Conservation (phyloP, 2,329 filamentous ascomycete species). For the Lasiodiplodia hormozganensis region DNA sequence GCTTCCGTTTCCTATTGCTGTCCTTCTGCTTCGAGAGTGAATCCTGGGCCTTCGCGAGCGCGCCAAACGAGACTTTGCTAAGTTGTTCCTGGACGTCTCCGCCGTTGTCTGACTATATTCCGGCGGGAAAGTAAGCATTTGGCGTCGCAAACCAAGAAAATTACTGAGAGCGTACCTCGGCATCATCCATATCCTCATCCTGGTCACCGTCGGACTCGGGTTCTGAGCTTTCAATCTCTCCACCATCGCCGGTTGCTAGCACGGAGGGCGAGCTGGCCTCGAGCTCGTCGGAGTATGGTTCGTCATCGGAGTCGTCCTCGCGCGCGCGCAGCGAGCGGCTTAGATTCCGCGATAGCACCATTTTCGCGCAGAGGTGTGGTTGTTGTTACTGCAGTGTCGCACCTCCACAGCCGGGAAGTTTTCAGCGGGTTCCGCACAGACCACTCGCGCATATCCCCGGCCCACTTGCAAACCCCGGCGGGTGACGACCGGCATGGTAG, state of each 20-base stretch:
- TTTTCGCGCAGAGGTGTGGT: slow-evolving; percentile 27
- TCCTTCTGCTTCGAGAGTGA: slow-evolving; percentile 58
- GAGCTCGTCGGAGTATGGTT: slow-evolving; percentile 49
- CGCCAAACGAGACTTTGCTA: slow-evolving; percentile 80
- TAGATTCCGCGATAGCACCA: slow-evolving; percentile 46
- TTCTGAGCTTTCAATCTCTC: slow-evolving; percentile 41
- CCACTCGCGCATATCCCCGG: background rate
- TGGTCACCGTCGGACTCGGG: slow-evolving; percentile 45
- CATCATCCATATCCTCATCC: slow-evolving; percentile 37
- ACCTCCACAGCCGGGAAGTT: slow-evolving; percentile 9
- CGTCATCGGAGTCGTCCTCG: slow-evolving; percentile 45
- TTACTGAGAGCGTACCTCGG: slow-evolving; percentile 33
- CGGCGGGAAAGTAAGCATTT: slow-evolving; percentile 27
- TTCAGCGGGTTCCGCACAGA: slow-evolving; percentile 15
- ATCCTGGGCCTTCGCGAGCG: slow-evolving; percentile 85
- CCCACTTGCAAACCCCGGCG: background rate
- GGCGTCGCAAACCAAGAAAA: background rate
- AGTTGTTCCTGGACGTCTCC: slow-evolving; percentile 55
- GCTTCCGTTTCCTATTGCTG: slow-evolving; percentile 50
- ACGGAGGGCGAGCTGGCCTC: slow-evolving; percentile 49
- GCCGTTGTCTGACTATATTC: slow-evolving; percentile 45
- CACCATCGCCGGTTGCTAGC: slow-evolving; percentile 46
- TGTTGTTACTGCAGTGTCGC: background rate
- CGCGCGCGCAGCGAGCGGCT: slow-evolving; percentile 44
- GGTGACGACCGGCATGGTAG: background rate